These are phyloP conservation scores for Ottelia alismoides DNA, from an alignment of 106 monocot genomes.

Conservation along the genomic window DNA sequence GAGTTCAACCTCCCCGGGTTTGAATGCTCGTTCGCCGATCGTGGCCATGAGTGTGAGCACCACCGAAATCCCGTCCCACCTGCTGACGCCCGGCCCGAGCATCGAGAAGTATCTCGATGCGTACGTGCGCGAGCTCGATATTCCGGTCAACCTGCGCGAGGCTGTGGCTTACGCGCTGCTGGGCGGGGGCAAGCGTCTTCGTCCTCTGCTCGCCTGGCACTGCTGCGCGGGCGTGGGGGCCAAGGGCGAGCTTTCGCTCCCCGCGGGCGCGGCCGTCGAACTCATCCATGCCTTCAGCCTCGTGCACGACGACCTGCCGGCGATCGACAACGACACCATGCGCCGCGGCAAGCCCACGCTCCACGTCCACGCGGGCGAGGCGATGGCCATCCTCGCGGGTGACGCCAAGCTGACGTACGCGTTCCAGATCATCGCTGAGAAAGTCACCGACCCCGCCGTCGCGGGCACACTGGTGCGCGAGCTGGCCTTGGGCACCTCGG, in stretches of 20 bases:
- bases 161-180: too few species aligned
- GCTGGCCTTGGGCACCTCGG: constrained; percentile 39
- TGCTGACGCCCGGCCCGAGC: too few species aligned
- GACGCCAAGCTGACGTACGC: constrained; percentile 55
- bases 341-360: constrained; percentile 51
- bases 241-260: constrained; percentile 17
- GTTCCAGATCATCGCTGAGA: constrained; percentile 23
- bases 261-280: constrained; percentile 56
- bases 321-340: constrained; percentile 36
- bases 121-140: too few species aligned
- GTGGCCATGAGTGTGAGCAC: too few species aligned
- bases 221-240: constrained; percentile 41
- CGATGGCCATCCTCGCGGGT: constrained; percentile 49
- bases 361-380: constrained; percentile 43
- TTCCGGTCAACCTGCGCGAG: too few species aligned
- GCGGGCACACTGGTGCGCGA: constrained; percentile 16
- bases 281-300: constrained; percentile 67
- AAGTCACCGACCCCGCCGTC: constrained; percentile 21
- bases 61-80: too few species aligned
- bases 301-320: constrained; percentile 74
- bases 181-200: too few species aligned
- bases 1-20: too few species aligned
- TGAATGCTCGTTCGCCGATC: too few species aligned
- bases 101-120: too few species aligned
- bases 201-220: too few species aligned